phyloP scores from a whole-genome alignment of 2,329 filamentous ascomycete species.

The Helotiales sp. region DNA sequence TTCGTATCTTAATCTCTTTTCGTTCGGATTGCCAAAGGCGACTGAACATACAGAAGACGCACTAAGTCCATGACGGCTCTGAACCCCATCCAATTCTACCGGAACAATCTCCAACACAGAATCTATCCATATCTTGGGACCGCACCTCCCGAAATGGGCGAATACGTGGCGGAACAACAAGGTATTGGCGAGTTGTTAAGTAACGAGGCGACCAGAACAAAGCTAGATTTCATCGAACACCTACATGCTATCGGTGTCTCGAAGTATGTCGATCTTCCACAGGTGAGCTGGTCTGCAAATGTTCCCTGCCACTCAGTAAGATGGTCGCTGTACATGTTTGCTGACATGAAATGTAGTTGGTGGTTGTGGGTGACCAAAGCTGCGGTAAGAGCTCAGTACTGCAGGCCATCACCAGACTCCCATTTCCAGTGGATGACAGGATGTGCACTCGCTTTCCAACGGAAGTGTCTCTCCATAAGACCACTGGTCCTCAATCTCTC shows the following conservation, averaged over 20 bases:
- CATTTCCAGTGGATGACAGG: background rate
- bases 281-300: background rate
- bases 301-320: background rate
- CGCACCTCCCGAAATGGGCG: background rate
- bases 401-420: slow-evolving; percentile 1
- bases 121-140: background rate
- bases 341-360: background rate
- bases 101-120: background rate
- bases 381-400: slow-evolving; percentile 7
- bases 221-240: slow-evolving; percentile 8
- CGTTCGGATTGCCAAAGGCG: no score
- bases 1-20: no score
- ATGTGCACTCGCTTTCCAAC: slow-evolving; percentile 4
- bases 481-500: background rate
- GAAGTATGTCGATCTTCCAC: slow-evolving; percentile 8
- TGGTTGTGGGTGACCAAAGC: slow-evolving; percentile 2
- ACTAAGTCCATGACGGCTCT: background rate
- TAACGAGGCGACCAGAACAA: background rate
- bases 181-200: background rate
- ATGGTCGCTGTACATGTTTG: background rate
- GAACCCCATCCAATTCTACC: background rate
- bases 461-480: background rate
- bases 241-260: slow-evolving; percentile 5
- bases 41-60: no score
- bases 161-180: background rate